Evolutionary conservation across 441 rosid genomes (phyloP), one percentile per base, ranked within the genome.

Genomic region (Kokia cookei): DNA sequence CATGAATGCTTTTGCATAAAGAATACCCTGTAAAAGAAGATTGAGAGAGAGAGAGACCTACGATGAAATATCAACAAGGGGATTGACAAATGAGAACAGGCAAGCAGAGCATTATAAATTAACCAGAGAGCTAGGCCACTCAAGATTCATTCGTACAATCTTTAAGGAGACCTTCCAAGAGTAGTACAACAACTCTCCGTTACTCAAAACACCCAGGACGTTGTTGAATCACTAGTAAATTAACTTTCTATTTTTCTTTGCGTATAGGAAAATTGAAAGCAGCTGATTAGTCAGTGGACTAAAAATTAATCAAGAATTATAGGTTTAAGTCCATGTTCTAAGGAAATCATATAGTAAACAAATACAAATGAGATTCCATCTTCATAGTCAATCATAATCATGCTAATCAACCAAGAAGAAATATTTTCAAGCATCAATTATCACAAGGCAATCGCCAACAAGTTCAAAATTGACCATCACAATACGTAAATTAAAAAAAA

Each of bases 351-450:
- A 12, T 0, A 51, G 55, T 17, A 66, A 24, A 24, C 32, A 13
- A 19, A 22, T 45, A 66, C 48, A 66, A 54, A 27, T 32, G 48
- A 53, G 73, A 69, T 69, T 69, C 62, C 47, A 26, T 14, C 37
- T 72, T 40, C 35, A 64, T 24, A 17, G 60, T 64, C 62, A 73
- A 63, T 35, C 51, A 53, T 51, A 35, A 40, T 53, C 71, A 58
- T 58, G 62, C 35, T 58, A 64, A 64, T 74, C 24, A 65, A 74
- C 55, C 53, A 65, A 54, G 24, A 74, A 32, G 27, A 42, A 60
- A 24, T n/a, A 54, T 24, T 40, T 65, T 69, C 62, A 53, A 53
- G 61, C 42, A 32, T 53, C 73, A 69, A 27, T 67, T 6, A 42
- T 26, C 66, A 47, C 29, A 72, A 62, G 37, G 60, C 17, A 72